Evolutionary conservation across 2,329 filamentous ascomycete species (phyloP).

Genomic region (Cadophora luteo-olivacea): DNA sequence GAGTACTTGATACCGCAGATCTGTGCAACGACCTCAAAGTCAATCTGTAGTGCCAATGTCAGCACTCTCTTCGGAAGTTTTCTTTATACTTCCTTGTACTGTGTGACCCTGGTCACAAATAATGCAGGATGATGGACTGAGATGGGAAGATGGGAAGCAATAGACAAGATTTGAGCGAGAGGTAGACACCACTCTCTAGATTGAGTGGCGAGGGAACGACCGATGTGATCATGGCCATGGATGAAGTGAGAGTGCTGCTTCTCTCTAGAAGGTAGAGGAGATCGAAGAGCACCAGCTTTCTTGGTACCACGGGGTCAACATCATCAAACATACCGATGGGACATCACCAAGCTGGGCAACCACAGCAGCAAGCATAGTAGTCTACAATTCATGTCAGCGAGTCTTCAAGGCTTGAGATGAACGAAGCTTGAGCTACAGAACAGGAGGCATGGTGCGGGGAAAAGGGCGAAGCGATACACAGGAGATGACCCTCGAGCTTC

Average conservation of each 20-base stretch:
- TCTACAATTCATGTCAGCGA: background rate
- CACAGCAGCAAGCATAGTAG: slow-evolving; percentile 7
- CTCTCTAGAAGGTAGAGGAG: too few relatives aligned
- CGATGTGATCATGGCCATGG: too few relatives aligned
- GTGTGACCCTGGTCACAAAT: too few relatives aligned
- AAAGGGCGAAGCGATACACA: background rate
- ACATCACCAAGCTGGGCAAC: slow-evolving; percentile 28
- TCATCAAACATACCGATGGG: slow-evolving; percentile 17
- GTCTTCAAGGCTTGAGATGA: background rate
- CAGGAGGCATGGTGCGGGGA: background rate
- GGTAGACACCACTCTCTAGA: background rate
- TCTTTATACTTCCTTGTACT: too few relatives aligned
- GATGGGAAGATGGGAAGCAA: background rate
- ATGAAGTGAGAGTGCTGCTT: too few relatives aligned
- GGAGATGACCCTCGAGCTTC: background rate
- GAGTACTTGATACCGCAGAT: slow-evolving; percentile 49
- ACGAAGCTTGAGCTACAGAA: background rate
- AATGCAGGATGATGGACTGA: too few relatives aligned
- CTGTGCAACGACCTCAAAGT: slow-evolving; percentile 50
- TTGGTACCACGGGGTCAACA: background rate
- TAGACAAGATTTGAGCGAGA: background rate
- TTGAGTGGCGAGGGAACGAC: background rate
- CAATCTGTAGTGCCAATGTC: slow-evolving; percentile 36
- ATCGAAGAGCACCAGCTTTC: too few relatives aligned
- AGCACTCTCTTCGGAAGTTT: background rate